Conservation (phyloP, 306 rosid species). For the Quercus berberidifolia region DNA sequence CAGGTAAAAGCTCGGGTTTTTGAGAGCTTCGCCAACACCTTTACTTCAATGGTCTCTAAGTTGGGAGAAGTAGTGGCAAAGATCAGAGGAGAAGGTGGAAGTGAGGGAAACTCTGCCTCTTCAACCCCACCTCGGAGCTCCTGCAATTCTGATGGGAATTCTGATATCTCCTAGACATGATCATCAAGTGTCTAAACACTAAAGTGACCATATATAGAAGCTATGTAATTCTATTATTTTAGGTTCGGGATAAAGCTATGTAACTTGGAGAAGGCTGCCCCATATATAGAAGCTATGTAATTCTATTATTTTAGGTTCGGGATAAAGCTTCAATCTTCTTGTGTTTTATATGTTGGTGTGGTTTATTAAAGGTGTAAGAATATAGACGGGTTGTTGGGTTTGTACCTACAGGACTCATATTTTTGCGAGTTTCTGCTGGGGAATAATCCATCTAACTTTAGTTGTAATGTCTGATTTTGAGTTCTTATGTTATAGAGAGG, state of each 20-base stretch:
- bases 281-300: background rate
- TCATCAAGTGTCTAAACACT: background rate
- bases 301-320: background rate
- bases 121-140: constrained; percentile 30
- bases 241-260: background rate
- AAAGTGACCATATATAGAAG: background rate
- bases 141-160: constrained; percentile 20
- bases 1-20: constrained; percentile 31
- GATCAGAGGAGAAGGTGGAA: background rate
- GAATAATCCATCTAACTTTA: background rate
- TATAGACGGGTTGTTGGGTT: background rate
- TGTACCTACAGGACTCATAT: background rate
- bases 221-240: background rate
- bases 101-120: constrained; percentile 13
- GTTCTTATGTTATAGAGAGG: background rate
- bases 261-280: background rate
- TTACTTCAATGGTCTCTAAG: constrained; percentile 15
- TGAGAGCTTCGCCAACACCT: constrained; percentile 18
- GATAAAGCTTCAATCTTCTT: background rate
- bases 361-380: background rate
- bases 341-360: background rate
- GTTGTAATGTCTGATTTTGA: background rate
- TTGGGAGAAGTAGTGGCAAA: background rate
- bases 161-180: background rate
- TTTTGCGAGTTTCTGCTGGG: background rate